Evolutionary conservation across 2,329 filamentous ascomycete genomes (phyloP).

Genomic region (Colletotrichum ledebouriae): DNA sequence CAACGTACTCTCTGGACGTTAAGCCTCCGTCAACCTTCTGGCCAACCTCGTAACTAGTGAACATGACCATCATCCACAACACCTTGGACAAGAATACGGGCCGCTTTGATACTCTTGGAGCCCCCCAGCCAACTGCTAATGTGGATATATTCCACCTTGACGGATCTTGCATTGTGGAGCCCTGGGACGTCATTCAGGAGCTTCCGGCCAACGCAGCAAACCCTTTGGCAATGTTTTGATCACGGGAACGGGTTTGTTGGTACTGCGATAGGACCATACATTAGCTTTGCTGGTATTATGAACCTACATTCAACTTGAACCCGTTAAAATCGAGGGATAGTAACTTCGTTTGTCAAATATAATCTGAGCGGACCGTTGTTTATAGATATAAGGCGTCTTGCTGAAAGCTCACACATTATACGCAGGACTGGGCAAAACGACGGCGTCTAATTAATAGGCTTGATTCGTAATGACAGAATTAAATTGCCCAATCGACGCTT

Average conservation of each 20-base stretch:
- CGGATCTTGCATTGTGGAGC: conserved; percentile 36
- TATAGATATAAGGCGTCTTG: too few species aligned
- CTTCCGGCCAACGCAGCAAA: conserved; percentile 12
- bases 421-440: too few species aligned
- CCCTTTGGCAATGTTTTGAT: conserved; percentile 23
- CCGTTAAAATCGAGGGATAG: too few species aligned
- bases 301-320: too few species aligned
- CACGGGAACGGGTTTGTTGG: too few species aligned
- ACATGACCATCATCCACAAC: conserved; percentile 24
- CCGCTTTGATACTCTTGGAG: background rate
- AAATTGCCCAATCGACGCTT: too few species aligned
- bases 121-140: conserved; percentile 1
- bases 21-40: conserved; percentile 11
- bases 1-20: conserved; percentile 14
- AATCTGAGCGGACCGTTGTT: too few species aligned
- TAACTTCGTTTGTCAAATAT: too few species aligned
- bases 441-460: conserved; percentile 3
- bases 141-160: conserved; percentile 35
- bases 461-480: too few species aligned
- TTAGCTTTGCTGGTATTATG: too few species aligned
- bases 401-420: too few species aligned
- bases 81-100: conserved; percentile 14
- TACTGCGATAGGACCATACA: too few species aligned
- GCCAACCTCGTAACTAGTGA: background rate
- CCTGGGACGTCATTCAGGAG: conserved; percentile 21